phyloP scores from a whole-genome alignment of 176 grass and related monocot species.

The Calamus simplicifolius region DNA sequence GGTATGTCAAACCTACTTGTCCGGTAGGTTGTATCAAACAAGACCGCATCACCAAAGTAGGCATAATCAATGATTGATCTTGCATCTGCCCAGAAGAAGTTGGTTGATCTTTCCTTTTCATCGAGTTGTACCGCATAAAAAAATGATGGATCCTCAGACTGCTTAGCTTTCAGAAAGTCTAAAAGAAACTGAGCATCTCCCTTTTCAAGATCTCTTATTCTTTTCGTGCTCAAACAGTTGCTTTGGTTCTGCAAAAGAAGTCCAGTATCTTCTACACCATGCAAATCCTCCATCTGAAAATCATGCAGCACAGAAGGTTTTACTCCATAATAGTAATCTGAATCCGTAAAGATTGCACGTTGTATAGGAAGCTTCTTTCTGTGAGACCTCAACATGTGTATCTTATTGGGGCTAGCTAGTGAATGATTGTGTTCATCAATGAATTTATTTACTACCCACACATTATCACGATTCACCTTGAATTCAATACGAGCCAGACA shows the following conservation, averaged over 20 bases:
- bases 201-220: conserved; percentile 36
- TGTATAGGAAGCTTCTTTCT: conserved; percentile 27
- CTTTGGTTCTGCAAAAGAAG: conserved; percentile 7
- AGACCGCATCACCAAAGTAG: conserved; percentile 31
- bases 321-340: conserved; percentile 25
- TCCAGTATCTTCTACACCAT: conserved; percentile 2
- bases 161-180: conserved; percentile 39
- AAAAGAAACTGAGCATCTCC: conserved; percentile 27
- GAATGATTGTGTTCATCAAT: conserved; percentile 35
- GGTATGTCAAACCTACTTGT: conserved; percentile 30
- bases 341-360: conserved; percentile 22
- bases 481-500: conserved; percentile 39
- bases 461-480: conserved; percentile 26
- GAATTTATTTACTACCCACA: conserved; percentile 34
- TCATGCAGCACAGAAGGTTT: conserved; percentile 16
- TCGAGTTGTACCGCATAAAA: conserved; percentile 41
- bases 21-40: conserved; percentile 26
- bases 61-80: conserved; percentile 23
- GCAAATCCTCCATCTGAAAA: background rate
- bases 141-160: conserved; percentile 40
- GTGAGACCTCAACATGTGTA: conserved; percentile 36
- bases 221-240: conserved; percentile 19
- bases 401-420: conserved; percentile 27
- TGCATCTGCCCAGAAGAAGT: conserved; percentile 39
- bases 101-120: conserved; percentile 29